Percentiles rank a stretch among this genome's conserved stretches.
phyloP scores from a whole-genome alignment of 345 rosid genomes.

The Corchorus olitorius region DNA sequence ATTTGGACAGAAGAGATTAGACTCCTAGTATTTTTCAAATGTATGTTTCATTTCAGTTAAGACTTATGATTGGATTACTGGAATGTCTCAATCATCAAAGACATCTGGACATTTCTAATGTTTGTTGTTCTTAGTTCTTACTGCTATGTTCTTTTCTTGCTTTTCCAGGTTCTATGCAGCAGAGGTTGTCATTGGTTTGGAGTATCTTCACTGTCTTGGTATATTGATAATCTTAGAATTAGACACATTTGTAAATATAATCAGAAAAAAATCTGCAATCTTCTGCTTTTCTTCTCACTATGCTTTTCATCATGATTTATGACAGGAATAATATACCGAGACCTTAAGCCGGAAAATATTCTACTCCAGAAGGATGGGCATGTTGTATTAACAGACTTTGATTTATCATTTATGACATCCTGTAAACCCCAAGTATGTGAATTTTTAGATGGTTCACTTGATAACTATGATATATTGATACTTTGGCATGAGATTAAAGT shows the following conservation, averaged over 20 bases:
- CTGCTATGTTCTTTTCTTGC: neutral
- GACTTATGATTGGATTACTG: neutral
- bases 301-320: neutral
- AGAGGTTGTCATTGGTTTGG: constrained; percentile 83
- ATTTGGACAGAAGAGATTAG: constrained; percentile 1
- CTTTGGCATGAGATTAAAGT: constrained; percentile 4
- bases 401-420: constrained; percentile 78
- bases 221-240: constrained; percentile 18
- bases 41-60: neutral
- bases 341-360: constrained; percentile 95
- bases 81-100: no score
- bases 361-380: constrained; percentile 88
- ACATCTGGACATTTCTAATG: neutral
- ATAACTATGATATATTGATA: neutral
- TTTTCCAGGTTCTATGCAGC: constrained; percentile 88
- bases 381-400: constrained; percentile 82
- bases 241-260: neutral
- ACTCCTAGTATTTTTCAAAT: neutral
- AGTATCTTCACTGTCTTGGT: constrained; percentile 99
- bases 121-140: neutral
- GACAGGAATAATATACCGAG: constrained; percentile 88
- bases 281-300: neutral
- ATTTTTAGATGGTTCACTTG: neutral
- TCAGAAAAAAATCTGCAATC: neutral
- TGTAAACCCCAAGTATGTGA: constrained; percentile 71